Evolutionary conservation across 306 rosid genomes (phyloP).

Genomic region (Malus sieversii): DNA sequence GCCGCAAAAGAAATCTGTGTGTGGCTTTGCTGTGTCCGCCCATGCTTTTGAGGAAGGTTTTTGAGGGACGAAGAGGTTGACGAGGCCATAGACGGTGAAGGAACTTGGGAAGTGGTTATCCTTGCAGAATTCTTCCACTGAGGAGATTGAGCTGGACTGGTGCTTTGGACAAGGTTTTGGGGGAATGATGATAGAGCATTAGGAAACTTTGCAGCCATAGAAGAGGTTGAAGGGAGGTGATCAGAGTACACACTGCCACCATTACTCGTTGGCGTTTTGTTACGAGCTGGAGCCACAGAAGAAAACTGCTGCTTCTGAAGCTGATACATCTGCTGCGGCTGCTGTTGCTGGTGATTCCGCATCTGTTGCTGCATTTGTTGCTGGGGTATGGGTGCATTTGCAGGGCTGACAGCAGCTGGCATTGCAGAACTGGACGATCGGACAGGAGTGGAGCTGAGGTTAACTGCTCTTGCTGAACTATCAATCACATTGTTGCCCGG

Average conservation of each 20-base stretch:
- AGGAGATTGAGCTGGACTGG: constrained; percentile 64
- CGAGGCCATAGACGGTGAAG: constrained; percentile 55
- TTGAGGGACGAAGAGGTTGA: constrained; percentile 55
- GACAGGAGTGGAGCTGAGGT: constrained; percentile 46
- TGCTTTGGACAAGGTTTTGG: constrained; percentile 64
- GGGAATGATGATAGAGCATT: constrained; percentile 61
- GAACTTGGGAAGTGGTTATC: constrained; percentile 43
- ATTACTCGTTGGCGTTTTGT: constrained; percentile 59
- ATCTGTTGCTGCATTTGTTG: constrained; percentile 51
- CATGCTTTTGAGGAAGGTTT: constrained; percentile 59
- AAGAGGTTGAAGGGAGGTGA: constrained; percentile 53
- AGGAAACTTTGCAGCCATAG: constrained; percentile 66
- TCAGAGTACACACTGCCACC: constrained; percentile 70
- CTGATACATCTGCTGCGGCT: constrained; percentile 54
- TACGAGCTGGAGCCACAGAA: constrained; percentile 35
- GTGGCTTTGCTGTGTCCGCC: constrained; percentile 58
- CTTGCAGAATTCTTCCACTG: constrained; percentile 82
- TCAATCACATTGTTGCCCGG: constrained; percentile 59
- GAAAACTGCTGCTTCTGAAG: constrained; percentile 50
- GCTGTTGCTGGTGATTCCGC: constrained; percentile 24
- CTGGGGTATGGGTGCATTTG: constrained; percentile 39
- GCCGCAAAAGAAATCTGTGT: constrained; percentile 82
- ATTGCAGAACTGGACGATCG: constrained; percentile 47
- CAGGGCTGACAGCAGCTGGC: constrained; percentile 35
- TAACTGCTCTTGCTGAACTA: constrained; percentile 55